Conservation (phyloP, 2,329 filamentous ascomycete genomes). For the Chaetomium globosum region DNA sequence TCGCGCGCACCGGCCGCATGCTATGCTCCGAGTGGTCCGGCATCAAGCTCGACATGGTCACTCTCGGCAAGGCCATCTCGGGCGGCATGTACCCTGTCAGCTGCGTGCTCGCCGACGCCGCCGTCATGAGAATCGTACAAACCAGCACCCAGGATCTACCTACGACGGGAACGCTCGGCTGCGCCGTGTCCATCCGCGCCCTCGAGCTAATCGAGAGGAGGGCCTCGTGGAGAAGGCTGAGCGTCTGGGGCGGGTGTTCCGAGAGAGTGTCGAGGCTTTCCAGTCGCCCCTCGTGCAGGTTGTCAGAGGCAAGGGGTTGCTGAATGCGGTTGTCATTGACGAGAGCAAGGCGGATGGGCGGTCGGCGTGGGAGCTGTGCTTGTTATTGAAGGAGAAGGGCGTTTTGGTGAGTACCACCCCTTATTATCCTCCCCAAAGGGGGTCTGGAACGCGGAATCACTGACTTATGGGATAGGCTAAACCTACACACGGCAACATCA, state of each 20-base stretch:
- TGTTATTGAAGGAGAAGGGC: slow-evolving; percentile 94
- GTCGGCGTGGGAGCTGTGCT: slow-evolving; percentile 93
- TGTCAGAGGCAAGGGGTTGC: slow-evolving; percentile 86
- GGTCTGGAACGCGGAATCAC: background rate
- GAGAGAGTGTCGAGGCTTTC: slow-evolving; percentile 73
- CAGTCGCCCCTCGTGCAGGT: slow-evolving; percentile 78
- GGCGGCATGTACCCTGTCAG: slow-evolving; percentile 99
- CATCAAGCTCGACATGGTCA: slow-evolving; percentile 92
- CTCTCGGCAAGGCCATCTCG: slow-evolving; percentile 95
- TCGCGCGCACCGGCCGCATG: slow-evolving; percentile 90
- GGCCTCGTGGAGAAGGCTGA: slow-evolving; percentile 82
- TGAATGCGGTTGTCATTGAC: slow-evolving; percentile 96
- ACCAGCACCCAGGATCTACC: slow-evolving; percentile 97
- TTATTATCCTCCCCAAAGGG: background rate
- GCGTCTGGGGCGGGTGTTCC: slow-evolving; percentile 78
- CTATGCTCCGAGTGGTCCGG: slow-evolving; percentile 93
- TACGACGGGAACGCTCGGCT: slow-evolving; percentile 95
- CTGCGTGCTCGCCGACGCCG: slow-evolving; percentile 81
- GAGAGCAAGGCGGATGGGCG: slow-evolving; percentile 82
- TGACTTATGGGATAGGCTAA: slow-evolving; percentile 68
- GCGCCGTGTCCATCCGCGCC: slow-evolving; percentile 91
- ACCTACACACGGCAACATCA: slow-evolving; percentile 98
- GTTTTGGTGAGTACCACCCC: slow-evolving; percentile 63
- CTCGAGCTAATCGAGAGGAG: slow-evolving; percentile 94
- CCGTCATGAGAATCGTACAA: slow-evolving; percentile 94